Evolutionary conservation across 257 asterid species (phyloP), one percentile per base, ranked within the genome.

Genomic region (Euphrasia confusa): DNA sequence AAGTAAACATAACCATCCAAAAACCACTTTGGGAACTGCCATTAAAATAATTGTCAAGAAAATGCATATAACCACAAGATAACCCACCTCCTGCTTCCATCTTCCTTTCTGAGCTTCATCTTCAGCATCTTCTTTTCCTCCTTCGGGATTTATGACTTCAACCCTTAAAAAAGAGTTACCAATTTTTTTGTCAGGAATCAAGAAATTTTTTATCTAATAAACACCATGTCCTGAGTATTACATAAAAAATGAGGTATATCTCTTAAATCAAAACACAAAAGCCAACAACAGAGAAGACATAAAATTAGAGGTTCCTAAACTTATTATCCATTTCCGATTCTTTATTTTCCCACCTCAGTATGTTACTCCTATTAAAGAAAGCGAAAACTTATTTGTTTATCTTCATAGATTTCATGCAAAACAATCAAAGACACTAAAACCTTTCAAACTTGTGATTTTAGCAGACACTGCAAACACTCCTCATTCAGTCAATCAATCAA

Each of bases 81-180:
- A 64, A 64, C 75, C 39, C 64, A 93, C 99, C 95, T 93, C 97
- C 40, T 82, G 69, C 69, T 68, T 75, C 97, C 96, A 93, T 78
- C 99, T 86, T 75, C 99, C 99, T 77, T 72, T 83, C 52, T 80
- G 94, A 52, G 99, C 99, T 87, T 92, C 99, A 77, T 83, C 95
- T 77, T 81, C 97, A 14, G 90, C 97, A 72, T 89, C 97, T 68
- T 89, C 97, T 78, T 82, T 93, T 64, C 96, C 95, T 75, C 99
- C 97, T 72, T 93, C 97, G 3, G 99, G 99, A 80, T 93, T 93
- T 76, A 93, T 84, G 64, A 93, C 99, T 78, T 93, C 97, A 80
- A 93, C 70, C 11, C 97, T 35, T 35, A 35, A 35, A 35, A 35
- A 45, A 45, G 15, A 45, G 18, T 45, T 12, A 13, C 52, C 52